Evolutionary conservation across 2,329 filamentous ascomycete genomes (phyloP).

Genomic region (Colletotrichum agaves): DNA sequence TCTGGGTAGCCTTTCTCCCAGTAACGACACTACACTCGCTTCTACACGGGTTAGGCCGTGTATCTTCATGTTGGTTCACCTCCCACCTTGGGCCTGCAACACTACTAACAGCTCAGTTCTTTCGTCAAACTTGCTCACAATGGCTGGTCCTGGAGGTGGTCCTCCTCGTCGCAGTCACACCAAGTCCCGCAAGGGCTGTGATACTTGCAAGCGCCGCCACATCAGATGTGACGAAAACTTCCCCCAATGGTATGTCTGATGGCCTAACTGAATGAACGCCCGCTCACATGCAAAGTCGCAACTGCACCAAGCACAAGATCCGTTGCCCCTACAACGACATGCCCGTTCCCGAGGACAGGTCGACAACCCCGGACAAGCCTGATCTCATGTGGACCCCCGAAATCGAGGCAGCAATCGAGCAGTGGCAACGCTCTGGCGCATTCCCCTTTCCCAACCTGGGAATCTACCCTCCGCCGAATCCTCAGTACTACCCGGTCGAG

Average conservation of each 20-base stretch:
- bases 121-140: slow-evolving; percentile 58
- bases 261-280: neutral
- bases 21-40: slow-evolving; percentile 38
- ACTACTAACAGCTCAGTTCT: slow-evolving; percentile 40
- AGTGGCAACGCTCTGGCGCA: slow-evolving; percentile 85
- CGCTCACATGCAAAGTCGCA: slow-evolving; percentile 71
- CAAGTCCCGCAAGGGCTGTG: slow-evolving; percentile 98
- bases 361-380: slow-evolving; percentile 70
- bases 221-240: slow-evolving; percentile 98
- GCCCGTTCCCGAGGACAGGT: slow-evolving; percentile 72
- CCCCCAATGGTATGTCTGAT: slow-evolving; percentile 81
- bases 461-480: slow-evolving; percentile 79
- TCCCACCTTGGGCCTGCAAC: neutral
- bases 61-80: slow-evolving; percentile 44
- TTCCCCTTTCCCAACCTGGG: slow-evolving; percentile 87
- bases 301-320: slow-evolving; percentile 99
- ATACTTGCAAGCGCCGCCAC: slow-evolving; percentile 96
- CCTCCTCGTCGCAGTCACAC: slow-evolving; percentile 93
- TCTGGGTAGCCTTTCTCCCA: slow-evolving; percentile 9
- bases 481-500: slow-evolving; percentile 77
- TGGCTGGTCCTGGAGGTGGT: slow-evolving; percentile 95
- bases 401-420: slow-evolving; percentile 81
- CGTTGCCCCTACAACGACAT: slow-evolving; percentile 98
- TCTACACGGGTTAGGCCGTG: slow-evolving; percentile 40
- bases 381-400: slow-evolving; percentile 88